These are phyloP conservation scores for Ascosphaera pollenicola DNA, from an alignment of 2,329 filamentous ascomycete genomes.

Conservation along the genomic window DNA sequence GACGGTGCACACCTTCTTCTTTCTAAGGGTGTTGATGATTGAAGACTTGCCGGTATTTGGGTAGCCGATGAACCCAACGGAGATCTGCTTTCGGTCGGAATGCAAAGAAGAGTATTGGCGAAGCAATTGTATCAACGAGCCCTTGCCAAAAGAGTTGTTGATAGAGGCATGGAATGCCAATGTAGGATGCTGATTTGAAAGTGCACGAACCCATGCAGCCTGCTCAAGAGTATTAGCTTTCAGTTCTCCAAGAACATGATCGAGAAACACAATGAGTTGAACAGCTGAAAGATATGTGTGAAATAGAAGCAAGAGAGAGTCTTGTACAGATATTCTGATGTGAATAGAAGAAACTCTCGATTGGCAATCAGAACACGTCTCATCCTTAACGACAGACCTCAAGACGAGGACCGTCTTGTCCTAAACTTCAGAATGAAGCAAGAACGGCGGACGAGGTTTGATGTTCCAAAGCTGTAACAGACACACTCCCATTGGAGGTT, in stretches of 20 bases:
- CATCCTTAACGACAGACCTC: slow-evolving; percentile 56
- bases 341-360: neutral
- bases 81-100: slow-evolving; percentile 80
- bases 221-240: slow-evolving; percentile 21
- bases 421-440: slow-evolving; percentile 36
- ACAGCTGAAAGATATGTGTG: slow-evolving; percentile 40
- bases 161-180: slow-evolving; percentile 88
- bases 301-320: slow-evolving; percentile 90
- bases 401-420: slow-evolving; percentile 72
- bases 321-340: neutral
- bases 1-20: slow-evolving; percentile 83
- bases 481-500: slow-evolving; percentile 44
- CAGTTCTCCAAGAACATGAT: slow-evolving; percentile 10
- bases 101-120: slow-evolving; percentile 85
- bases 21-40: slow-evolving; percentile 87
- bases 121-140: slow-evolving; percentile 74
- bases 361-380: slow-evolving; percentile 48
- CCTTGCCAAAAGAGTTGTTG: slow-evolving; percentile 93
- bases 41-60: slow-evolving; percentile 93
- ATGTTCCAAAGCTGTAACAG: slow-evolving; percentile 99
- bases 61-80: slow-evolving; percentile 70
- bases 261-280: slow-evolving; percentile 8
- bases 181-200: slow-evolving; percentile 83
- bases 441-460: slow-evolving; percentile 48
- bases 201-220: slow-evolving; percentile 76